Evolutionary conservation across 305 asterid genomes (phyloP).

Genomic region (Fraxinus baroniana): DNA sequence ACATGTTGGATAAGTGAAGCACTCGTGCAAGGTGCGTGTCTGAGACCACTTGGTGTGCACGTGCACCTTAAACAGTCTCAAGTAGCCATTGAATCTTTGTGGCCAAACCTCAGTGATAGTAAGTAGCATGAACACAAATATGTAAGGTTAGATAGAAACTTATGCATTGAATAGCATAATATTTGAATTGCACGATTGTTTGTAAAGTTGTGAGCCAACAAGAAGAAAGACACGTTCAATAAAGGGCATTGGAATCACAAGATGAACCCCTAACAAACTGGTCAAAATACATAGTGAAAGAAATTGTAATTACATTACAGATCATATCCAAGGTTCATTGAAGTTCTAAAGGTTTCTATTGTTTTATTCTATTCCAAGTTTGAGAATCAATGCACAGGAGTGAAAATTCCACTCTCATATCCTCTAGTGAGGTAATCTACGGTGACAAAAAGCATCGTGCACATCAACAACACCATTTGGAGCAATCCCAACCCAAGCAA

Average conservation of each 20-base stretch:
- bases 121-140: not conserved
- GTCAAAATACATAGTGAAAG: not conserved
- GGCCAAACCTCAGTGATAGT: not conserved
- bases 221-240: not conserved
- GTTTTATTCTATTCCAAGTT: not conserved
- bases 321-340: not conserved
- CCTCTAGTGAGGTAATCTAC: not conserved
- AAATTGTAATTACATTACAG: not conserved
- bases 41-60: not conserved
- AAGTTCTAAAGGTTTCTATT: not conserved
- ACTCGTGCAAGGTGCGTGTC: not conserved
- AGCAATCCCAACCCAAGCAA: not conserved
- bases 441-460: not conserved
- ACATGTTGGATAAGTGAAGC: not conserved
- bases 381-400: not conserved
- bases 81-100: not conserved
- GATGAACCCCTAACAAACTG: not conserved
- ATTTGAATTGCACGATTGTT: not conserved
- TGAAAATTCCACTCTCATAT: not conserved
- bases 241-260: not conserved
- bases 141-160: not conserved
- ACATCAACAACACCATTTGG: not conserved
- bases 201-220: not conserved
- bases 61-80: not conserved
- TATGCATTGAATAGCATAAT: not conserved